phyloP scores from a whole-genome alignment of 1,139 yeast genomes.

The Yamadazyma diospyri region DNA sequence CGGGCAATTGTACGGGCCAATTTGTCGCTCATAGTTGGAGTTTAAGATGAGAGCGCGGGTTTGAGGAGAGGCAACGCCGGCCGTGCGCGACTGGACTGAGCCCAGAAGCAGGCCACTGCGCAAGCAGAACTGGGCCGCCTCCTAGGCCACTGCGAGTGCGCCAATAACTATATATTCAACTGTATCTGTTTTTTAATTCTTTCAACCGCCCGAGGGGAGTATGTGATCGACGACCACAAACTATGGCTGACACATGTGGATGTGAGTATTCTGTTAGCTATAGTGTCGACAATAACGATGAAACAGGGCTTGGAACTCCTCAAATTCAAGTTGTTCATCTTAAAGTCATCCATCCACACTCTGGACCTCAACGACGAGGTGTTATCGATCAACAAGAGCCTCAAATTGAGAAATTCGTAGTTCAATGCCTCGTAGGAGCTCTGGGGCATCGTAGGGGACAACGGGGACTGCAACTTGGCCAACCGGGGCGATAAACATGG shows the following conservation, averaged over 20 bases:
- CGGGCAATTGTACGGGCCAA: conserved; percentile 51
- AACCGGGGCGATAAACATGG: not conserved
- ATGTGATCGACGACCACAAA: conserved; percentile 5
- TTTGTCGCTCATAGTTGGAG: conserved; percentile 10
- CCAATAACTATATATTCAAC: not conserved
- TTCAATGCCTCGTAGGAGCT: not conserved
- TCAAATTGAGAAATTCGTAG: conserved; percentile 15
- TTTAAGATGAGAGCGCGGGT: no score
- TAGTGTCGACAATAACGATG: conserved; percentile 16
- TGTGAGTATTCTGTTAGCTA: conserved; percentile 8
- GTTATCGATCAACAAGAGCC: conserved; percentile 20
- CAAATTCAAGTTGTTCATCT: conserved; percentile 10
- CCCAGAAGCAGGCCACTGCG: no score
- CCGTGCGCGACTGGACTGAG: no score
- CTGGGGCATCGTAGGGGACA: not conserved
- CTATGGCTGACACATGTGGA: conserved; percentile 3
- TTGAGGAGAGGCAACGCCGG: no score
- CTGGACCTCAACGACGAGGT: conserved; percentile 13
- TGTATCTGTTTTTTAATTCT: conserved; percentile 3
- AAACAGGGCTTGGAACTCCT: conserved; percentile 12
- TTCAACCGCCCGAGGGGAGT: not conserved
- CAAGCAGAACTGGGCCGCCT: no score
- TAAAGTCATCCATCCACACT: conserved; percentile 17
- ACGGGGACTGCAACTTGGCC: not conserved
- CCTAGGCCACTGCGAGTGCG: no score